Conservation (phyloP, 148 eudicot species). For the Dianthus caryophyllus region DNA sequence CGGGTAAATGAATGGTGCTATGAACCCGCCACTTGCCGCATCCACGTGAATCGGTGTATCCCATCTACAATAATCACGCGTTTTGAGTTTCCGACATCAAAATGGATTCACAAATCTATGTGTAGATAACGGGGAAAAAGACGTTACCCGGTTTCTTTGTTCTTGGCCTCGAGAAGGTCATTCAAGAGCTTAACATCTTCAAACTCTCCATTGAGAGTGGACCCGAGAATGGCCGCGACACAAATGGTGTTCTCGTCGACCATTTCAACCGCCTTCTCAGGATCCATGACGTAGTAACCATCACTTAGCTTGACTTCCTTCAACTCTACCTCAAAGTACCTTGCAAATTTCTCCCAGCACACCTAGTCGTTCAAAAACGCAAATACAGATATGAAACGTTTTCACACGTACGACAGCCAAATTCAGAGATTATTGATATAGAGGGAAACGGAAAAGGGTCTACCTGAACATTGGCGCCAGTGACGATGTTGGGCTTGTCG, state of each 20-base stretch:
- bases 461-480: constrained; percentile 85
- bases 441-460: too few species aligned
- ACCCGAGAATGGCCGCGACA: constrained; percentile 66
- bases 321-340: constrained; percentile 66
- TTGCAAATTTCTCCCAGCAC: constrained; percentile 77
- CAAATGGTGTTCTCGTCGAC: constrained; percentile 73
- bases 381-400: too few species aligned
- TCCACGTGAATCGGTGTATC: constrained; percentile 82
- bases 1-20: constrained; percentile 70
- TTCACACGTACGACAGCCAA: too few species aligned
- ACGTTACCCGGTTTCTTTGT: constrained; percentile 56
- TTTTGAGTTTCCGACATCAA: too few species aligned
- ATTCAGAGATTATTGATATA: too few species aligned
- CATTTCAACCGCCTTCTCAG: constrained; percentile 59
- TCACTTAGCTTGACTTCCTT: constrained; percentile 71
- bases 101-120: too few species aligned
- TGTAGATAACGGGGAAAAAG: not conserved
- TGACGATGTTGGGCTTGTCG: constrained; percentile 79
- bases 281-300: constrained; percentile 73
- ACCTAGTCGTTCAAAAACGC: constrained; percentile 27
- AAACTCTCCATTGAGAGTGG: constrained; percentile 70
- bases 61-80: constrained; percentile 55
- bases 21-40: constrained; percentile 83
- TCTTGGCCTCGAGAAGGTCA: constrained; percentile 54
- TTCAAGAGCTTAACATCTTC: constrained; percentile 62